phyloP scores from a whole-genome alignment of 2,329 filamentous ascomycete species.

The Zasmidium citrigriseum region DNA sequence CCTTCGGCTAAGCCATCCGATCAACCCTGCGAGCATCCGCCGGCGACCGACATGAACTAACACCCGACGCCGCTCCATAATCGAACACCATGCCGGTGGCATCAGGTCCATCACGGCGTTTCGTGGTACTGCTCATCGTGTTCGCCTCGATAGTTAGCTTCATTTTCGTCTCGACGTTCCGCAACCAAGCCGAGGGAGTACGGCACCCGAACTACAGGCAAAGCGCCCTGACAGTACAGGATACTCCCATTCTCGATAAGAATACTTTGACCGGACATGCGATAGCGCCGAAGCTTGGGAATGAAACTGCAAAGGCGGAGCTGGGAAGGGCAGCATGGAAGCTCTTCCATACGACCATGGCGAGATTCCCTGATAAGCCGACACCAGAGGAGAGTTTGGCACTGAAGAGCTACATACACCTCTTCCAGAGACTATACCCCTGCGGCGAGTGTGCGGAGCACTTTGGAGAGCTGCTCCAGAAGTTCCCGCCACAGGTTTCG shows the following conservation, averaged over 20 bases:
- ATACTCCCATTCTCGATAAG: conserved; percentile 4
- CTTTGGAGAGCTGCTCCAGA: conserved; percentile 61
- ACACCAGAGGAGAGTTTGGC: conserved; percentile 61
- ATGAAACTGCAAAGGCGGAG: conserved; percentile 75
- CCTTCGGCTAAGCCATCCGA: background rate
- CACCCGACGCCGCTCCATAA: background rate
- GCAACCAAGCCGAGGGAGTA: conserved; percentile 33
- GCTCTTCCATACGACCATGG: conserved; percentile 67
- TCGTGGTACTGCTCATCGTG: conserved; percentile 6
- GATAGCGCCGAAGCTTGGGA: conserved; percentile 79
- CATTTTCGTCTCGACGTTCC: conserved; percentile 38
- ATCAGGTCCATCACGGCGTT: background rate
- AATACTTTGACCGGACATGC: conserved; percentile 47
- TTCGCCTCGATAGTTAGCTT: conserved; percentile 36
- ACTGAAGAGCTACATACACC: conserved; percentile 61
- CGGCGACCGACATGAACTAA: background rate
- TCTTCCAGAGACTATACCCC: conserved; percentile 66
- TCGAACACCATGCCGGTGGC: background rate
- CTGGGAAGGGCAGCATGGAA: conserved; percentile 67
- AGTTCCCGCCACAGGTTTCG: conserved; percentile 65
- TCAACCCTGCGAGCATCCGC: background rate
- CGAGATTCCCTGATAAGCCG: conserved; percentile 64
- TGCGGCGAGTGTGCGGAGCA: conserved; percentile 68
- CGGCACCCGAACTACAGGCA: too few relatives aligned
- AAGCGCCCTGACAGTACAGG: conserved; percentile 1